Evolutionary conservation across 306 rosid genomes (phyloP).

Genomic region (Prunus salicina): DNA sequence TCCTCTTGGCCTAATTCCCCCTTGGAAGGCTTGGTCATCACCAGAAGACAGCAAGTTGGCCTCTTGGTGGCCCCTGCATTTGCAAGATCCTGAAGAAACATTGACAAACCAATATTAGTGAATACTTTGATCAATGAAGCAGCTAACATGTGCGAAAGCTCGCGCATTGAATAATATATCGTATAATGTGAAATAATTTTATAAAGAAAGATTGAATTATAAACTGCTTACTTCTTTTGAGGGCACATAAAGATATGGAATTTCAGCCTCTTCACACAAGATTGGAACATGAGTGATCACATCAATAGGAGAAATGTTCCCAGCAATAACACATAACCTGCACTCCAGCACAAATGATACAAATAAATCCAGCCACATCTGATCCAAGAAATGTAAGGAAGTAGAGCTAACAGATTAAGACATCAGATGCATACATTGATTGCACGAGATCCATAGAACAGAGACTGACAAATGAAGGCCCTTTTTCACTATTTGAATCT

Average conservation of each 20-base stretch:
- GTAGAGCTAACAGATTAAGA: not conserved
- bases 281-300: slow-evolving; percentile 92
- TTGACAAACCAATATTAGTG: not conserved
- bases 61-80: slow-evolving; percentile 94
- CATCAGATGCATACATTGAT: not conserved
- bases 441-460: not conserved
- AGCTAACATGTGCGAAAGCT: not conserved
- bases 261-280: slow-evolving; percentile 79
- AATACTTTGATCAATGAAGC: not conserved
- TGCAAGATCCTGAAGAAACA: slow-evolving; percentile 74
- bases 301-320: slow-evolving; percentile 92
- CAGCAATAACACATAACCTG: slow-evolving; percentile 89
- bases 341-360: slow-evolving; percentile 19
- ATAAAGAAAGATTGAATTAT: not conserved
- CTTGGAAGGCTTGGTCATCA: slow-evolving; percentile 73
- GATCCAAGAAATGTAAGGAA: not conserved
- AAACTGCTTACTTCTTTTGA: slow-evolving; percentile 75
- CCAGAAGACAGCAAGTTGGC: slow-evolving; percentile 94
- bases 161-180: not conserved
- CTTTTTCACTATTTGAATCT: not conserved
- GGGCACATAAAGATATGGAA: slow-evolving; percentile 72
- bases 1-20: slow-evolving; percentile 63
- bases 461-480: not conserved
- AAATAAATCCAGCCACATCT: not conserved
- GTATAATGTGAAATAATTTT: not conserved